Evolutionary conservation across 106 monocot genomes (phyloP).

Genomic region (Gastrodia elata): DNA sequence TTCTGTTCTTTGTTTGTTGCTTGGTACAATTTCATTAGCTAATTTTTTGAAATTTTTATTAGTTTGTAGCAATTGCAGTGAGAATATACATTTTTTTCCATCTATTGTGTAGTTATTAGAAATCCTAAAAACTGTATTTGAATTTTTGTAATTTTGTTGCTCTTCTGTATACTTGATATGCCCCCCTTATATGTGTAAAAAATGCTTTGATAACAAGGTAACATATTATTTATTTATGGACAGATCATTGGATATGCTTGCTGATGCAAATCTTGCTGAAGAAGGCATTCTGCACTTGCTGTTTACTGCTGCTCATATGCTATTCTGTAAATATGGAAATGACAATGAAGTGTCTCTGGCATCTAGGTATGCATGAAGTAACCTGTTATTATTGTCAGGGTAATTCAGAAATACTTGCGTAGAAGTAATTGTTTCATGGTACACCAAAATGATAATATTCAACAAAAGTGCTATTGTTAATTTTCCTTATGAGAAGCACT

Average conservation of each 20-base stretch:
- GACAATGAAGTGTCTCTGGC: constrained; percentile 58
- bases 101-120: background rate
- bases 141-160: background rate
- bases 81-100: background rate
- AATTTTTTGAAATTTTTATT: too few relatives aligned
- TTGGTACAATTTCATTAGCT: too few relatives aligned
- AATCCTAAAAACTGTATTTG: background rate
- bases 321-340: constrained; percentile 45
- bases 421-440: background rate
- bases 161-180: background rate
- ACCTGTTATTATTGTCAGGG: background rate
- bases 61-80: background rate
- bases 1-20: too few relatives aligned
- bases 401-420: too few relatives aligned
- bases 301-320: constrained; percentile 62
- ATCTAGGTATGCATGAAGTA: constrained; percentile 46
- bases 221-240: constrained; percentile 8
- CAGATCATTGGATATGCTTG: constrained; percentile 93
- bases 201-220: background rate
- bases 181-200: background rate
- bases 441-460: background rate
- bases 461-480: background rate
- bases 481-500: background rate
- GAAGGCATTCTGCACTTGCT: constrained; percentile 80
- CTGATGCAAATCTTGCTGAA: constrained; percentile 70